phyloP scores from a whole-genome alignment of 1,139 yeast genomes.

The Hyphopichia burtonii region DNA sequence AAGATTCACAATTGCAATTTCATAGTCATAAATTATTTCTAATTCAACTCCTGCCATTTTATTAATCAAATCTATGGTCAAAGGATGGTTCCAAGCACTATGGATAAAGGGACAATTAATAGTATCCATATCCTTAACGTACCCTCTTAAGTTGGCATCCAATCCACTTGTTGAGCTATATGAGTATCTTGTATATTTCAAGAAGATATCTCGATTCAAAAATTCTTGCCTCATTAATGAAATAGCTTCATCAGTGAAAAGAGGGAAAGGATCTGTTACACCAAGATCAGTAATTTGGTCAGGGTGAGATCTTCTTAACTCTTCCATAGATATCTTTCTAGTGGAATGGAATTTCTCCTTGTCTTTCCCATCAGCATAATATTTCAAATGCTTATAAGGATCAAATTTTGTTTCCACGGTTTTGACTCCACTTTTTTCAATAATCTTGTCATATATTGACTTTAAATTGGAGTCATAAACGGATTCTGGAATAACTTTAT shows the following conservation, averaged over 20 bases:
- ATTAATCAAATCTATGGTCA: conserved; percentile 46
- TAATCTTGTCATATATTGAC: conserved; percentile 17
- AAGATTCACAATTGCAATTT: conserved; percentile 51
- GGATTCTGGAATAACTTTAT: conserved; percentile 17
- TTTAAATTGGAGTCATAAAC: conserved; percentile 17
- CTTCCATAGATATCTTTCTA: conserved; percentile 47
- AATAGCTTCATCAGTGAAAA: conserved; percentile 57
- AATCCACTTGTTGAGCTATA: conserved; percentile 38
- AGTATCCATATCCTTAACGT: conserved; percentile 30
- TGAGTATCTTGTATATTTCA: conserved; percentile 38
- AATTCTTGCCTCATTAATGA: conserved; percentile 53
- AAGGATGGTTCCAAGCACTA: conserved; percentile 58
- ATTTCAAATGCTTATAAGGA: conserved; percentile 44
- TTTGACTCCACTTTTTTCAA: conserved; percentile 3
- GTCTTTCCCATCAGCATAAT: conserved; percentile 27
- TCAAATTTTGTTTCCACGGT: conserved; percentile 29
- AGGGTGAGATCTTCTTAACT: conserved; percentile 37
- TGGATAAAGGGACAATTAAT: conserved; percentile 42
- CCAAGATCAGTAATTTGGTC: conserved; percentile 50
- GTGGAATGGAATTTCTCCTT: conserved; percentile 30
- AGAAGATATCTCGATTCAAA: conserved; percentile 11
- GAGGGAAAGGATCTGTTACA: conserved; percentile 55
- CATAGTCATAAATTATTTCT: conserved; percentile 52
- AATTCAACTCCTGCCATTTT: conserved; percentile 57
- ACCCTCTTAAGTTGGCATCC: conserved; percentile 50